These are phyloP conservation scores for Euphrasia confusa DNA, from an alignment of 257 asterid genomes.

Conservation along the genomic window DNA sequence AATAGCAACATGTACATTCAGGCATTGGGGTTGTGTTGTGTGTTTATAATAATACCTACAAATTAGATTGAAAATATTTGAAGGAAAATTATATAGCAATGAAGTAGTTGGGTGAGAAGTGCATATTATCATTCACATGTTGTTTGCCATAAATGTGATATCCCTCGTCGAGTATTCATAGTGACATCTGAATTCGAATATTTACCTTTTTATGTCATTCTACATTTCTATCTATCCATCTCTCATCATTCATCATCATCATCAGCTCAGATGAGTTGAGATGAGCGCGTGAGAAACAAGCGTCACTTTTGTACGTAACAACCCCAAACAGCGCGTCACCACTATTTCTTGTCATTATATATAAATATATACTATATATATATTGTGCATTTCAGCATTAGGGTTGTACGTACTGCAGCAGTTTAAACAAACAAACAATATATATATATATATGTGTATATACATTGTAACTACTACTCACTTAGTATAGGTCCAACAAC, in stretches of 20 bases:
- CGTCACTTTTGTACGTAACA: slow-evolving; percentile 19
- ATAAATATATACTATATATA: not conserved
- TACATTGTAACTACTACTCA: too few species aligned
- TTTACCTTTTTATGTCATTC: slow-evolving; percentile 24
- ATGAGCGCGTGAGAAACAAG: not conserved
- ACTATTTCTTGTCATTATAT: slow-evolving; percentile 19
- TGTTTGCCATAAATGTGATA: slow-evolving; percentile 31
- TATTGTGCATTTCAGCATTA: slow-evolving; percentile 4
- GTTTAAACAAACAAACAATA: too few species aligned
- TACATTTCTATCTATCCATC: not conserved
- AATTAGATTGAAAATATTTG: not conserved
- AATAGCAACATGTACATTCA: too few species aligned
- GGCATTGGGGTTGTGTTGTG: too few species aligned
- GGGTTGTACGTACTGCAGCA: too few species aligned
- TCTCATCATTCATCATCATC: not conserved
- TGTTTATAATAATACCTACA: too few species aligned
- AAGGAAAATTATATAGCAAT: not conserved
- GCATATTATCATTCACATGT: slow-evolving; percentile 17
- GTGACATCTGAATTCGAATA: slow-evolving; percentile 30
- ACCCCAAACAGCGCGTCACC: slow-evolving; percentile 21
- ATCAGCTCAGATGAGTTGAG: not conserved
- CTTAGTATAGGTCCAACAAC: not conserved
- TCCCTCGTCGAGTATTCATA: slow-evolving; percentile 5
- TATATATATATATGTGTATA: too few species aligned
- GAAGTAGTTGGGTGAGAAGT: not conserved